These are phyloP conservation scores for Haplosporangium sp. DNA, from an alignment of 371 early-diverging fungal species.

Conservation along the genomic window DNA sequence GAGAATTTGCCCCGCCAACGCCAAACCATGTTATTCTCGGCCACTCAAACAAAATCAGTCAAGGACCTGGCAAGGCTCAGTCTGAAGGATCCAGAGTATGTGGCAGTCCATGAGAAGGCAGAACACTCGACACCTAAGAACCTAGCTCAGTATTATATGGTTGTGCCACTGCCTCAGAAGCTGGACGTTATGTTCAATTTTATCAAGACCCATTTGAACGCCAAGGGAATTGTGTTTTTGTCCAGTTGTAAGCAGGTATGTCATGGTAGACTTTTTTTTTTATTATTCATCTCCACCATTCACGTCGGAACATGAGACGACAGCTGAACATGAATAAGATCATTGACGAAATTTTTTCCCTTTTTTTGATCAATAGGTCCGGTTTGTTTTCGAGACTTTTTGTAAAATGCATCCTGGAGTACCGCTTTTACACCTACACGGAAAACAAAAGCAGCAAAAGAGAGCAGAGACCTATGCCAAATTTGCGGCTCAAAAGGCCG, in stretches of 20 bases:
- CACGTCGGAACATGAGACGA: too few species aligned
- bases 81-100: conserved; percentile 91
- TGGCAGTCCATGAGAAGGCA: conserved; percentile 91
- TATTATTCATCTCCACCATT: not conserved
- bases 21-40: conserved; percentile 95
- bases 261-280: not conserved
- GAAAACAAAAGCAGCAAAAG: conserved; percentile 95
- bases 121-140: conserved; percentile 84
- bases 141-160: conserved; percentile 88
- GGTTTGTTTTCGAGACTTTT: conserved; percentile 94
- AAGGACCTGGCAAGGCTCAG: conserved; percentile 92
- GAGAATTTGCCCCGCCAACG: conserved; percentile 88
- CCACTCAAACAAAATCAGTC: conserved; percentile 96
- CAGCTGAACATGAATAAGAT: too few species aligned
- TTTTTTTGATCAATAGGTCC: conserved; percentile 60
- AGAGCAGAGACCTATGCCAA: conserved; percentile 91
- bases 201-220: conserved; percentile 88
- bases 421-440: conserved; percentile 91
- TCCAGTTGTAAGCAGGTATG: conserved; percentile 90
- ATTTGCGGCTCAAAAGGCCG: conserved; percentile 79
- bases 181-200: conserved; percentile 95
- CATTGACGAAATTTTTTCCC: too few species aligned
- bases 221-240: conserved; percentile 87
- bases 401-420: conserved; percentile 95
- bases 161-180: conserved; percentile 84